Evolutionary conservation across 805 yeast genomes (phyloP).

Genomic region (Kazachstania bromeliacearum): DNA sequence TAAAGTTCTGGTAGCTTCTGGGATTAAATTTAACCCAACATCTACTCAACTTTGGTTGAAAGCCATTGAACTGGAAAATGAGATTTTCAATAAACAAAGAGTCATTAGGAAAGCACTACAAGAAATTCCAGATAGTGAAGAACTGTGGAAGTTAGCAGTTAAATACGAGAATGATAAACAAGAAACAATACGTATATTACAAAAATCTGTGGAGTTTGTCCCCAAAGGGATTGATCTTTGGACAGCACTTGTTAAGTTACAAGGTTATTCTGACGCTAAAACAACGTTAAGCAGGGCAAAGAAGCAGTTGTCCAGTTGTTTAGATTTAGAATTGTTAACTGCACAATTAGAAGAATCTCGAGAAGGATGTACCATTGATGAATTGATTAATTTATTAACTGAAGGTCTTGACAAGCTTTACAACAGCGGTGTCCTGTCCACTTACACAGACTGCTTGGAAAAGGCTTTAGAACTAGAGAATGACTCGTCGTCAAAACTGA

Average conservation of each 20-base stretch:
- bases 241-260: conserved; percentile 44
- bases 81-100: conserved; percentile 40
- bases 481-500: conserved; percentile 12
- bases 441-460: conserved; percentile 44
- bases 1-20: conserved; percentile 55
- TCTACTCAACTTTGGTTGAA: conserved; percentile 64
- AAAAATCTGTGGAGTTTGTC: conserved; percentile 59
- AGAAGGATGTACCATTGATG: conserved; percentile 34
- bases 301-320: conserved; percentile 38
- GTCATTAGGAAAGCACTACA: conserved; percentile 67
- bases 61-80: conserved; percentile 60
- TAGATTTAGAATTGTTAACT: conserved; percentile 61
- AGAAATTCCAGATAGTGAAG: conserved; percentile 43
- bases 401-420: conserved; percentile 42
- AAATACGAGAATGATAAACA: conserved; percentile 45
- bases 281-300: conserved; percentile 51
- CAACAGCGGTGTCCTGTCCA: conserved; percentile 31
- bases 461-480: conserved; percentile 2
- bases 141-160: conserved; percentile 63
- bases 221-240: conserved; percentile 60
- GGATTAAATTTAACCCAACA: conserved; percentile 44
- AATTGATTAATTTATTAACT: conserved; percentile 13
- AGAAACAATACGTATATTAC: conserved; percentile 44
- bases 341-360: conserved; percentile 51
- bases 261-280: conserved; percentile 40